Conservation (phyloP, 805 yeast species). For the Candida patagonica region DNA sequence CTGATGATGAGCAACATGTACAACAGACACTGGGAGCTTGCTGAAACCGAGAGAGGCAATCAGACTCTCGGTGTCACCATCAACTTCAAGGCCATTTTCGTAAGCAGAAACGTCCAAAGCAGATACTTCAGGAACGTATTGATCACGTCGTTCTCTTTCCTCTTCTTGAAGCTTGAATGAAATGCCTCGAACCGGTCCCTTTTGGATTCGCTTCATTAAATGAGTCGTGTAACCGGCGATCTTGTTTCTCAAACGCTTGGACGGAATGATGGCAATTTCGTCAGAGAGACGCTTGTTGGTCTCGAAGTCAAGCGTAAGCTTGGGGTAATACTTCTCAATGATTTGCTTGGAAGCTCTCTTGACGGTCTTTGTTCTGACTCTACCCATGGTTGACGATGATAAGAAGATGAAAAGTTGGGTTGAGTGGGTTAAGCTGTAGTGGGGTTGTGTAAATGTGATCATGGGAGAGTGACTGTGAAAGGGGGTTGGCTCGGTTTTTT, state of each 20-base stretch:
- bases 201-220: slow-evolving; percentile 99
- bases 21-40: slow-evolving; percentile 73
- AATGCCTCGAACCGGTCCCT: slow-evolving; percentile 99
- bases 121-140: slow-evolving; percentile 99
- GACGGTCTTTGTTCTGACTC: slow-evolving; percentile 99
- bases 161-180: slow-evolving; percentile 99
- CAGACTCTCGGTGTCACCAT: slow-evolving; percentile 91
- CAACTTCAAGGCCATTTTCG: slow-evolving; percentile 94
- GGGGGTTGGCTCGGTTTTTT: too few species aligned
- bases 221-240: slow-evolving; percentile 99
- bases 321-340: slow-evolving; percentile 99
- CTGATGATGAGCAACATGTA: slow-evolving; percentile 75
- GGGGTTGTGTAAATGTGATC: too few species aligned
- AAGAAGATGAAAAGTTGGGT: too few species aligned
- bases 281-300: slow-evolving; percentile 99
- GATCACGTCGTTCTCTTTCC: slow-evolving; percentile 99
- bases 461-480: too few species aligned
- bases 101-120: slow-evolving; percentile 97
- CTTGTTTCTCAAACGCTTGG: slow-evolving; percentile 99
- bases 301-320: slow-evolving; percentile 98
- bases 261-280: slow-evolving; percentile 97
- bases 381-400: slow-evolving; percentile 51
- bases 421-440: too few species aligned
- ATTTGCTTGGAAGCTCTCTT: slow-evolving; percentile 99
- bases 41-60: slow-evolving; percentile 77